Conservation (phyloP, 1,284 basidiomycete species). For the Cutaneotrichosporon spelunceum region DNA sequence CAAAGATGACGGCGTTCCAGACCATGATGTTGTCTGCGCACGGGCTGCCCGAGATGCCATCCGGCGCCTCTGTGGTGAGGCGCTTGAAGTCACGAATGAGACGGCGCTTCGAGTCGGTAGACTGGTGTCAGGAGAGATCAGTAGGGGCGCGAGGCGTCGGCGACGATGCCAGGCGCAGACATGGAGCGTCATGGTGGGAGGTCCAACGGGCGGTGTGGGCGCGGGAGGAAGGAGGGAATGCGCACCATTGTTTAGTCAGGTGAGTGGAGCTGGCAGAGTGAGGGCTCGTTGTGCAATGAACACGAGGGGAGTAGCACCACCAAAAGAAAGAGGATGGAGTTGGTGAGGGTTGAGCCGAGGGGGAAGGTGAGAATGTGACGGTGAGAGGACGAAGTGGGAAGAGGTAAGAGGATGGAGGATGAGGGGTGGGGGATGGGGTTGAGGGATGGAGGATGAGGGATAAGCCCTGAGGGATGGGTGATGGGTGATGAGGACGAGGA, state of each 20-base stretch:
- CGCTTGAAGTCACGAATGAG: constrained; percentile 96
- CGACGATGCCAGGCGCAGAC: neutral
- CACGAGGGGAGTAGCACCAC: neutral
- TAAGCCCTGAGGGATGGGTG: too few relatives aligned
- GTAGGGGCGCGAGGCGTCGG: neutral
- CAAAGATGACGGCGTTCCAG: constrained; percentile 99
- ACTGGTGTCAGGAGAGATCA: constrained; percentile 52
- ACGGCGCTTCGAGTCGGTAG: constrained; percentile 81
- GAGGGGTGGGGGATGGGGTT: neutral
- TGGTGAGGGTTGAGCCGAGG: too few relatives aligned
- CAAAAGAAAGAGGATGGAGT: too few relatives aligned
- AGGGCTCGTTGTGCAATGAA: too few relatives aligned
- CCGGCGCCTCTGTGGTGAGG: constrained; percentile 87
- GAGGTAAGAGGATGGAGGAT: neutral
- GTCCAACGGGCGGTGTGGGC: neutral
- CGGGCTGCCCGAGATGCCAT: constrained; percentile 93
- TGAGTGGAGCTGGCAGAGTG: neutral
- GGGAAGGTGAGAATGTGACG: too few relatives aligned
- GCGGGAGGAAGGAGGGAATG: neutral
- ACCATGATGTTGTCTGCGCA: constrained; percentile 98
- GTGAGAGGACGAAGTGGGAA: neutral
- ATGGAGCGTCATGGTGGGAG: neutral
- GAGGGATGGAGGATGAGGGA: neutral
- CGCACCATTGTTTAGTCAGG: constrained; percentile 2
- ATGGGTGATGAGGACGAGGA: too few relatives aligned